phyloP scores from a whole-genome alignment of 2,329 filamentous ascomycete species.

The Shiraia bambusicola region DNA sequence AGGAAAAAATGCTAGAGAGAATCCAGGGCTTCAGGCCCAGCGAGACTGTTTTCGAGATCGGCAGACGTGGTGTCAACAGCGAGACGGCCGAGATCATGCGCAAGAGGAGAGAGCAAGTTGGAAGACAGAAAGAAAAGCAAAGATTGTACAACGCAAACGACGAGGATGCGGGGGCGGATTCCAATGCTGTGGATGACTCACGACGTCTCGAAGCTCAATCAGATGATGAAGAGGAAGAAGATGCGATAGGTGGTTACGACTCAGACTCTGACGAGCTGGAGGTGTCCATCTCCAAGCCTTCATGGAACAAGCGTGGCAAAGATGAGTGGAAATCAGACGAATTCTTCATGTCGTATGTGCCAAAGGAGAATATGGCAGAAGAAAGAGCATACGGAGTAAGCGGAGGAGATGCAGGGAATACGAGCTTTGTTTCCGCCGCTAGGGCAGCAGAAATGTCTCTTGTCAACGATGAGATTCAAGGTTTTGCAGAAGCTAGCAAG shows the following conservation, averaged over 20 bases:
- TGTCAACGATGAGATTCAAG: constrained; percentile 80
- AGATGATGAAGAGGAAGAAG: constrained; percentile 41
- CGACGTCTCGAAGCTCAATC: constrained; percentile 29
- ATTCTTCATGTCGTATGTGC: constrained; percentile 95
- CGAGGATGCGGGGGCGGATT: constrained; percentile 9
- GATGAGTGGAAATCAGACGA: constrained; percentile 77
- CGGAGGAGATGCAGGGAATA: constrained; percentile 62
- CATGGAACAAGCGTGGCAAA: constrained; percentile 31
- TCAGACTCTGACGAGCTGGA: constrained; percentile 58
- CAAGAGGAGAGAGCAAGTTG: constrained; percentile 68
- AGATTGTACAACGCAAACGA: constrained; percentile 42
- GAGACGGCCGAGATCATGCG: constrained; percentile 77
- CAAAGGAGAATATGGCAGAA: constrained; percentile 79
- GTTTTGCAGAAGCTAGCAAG: constrained; percentile 75
- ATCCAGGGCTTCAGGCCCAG: constrained; percentile 86
- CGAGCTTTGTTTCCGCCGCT: constrained; percentile 86
- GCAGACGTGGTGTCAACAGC: constrained; percentile 62
- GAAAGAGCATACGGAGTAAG: constrained; percentile 93
- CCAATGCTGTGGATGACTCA: constrained; percentile 8
- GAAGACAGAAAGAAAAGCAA: constrained; percentile 53
- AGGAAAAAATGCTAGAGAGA: constrained; percentile 82
- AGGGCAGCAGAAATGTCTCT: constrained; percentile 89
- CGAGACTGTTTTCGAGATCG: constrained; percentile 96
- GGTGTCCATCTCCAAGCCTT: constrained; percentile 50
- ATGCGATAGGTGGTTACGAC: constrained; percentile 38